Evolutionary conservation across 495 filamentous ascomycete species (phyloP).

Genomic region (Hyphodiscus hymeniophilus): DNA sequence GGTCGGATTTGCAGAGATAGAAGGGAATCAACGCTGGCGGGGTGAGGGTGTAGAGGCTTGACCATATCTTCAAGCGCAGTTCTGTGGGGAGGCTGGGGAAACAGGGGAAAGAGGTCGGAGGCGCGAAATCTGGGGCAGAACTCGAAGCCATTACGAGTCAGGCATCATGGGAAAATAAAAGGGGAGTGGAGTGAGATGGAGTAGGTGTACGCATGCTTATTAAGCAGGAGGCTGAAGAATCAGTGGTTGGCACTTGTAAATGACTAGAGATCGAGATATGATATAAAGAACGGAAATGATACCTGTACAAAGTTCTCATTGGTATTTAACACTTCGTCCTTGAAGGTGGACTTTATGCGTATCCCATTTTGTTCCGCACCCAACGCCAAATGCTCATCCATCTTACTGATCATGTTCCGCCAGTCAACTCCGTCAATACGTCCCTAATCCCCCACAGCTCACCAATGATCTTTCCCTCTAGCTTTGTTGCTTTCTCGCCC

Average conservation of each 20-base stretch:
- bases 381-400: not conserved
- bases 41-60: not conserved
- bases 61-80: constrained; percentile 2
- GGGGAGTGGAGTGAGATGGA: too few relatives aligned
- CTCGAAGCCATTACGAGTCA: too few relatives aligned
- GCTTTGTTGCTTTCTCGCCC: too few relatives aligned
- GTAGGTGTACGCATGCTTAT: too few relatives aligned
- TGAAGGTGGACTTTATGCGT: not conserved
- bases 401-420: not conserved
- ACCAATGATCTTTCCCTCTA: constrained; percentile 65
- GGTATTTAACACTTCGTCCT: not conserved
- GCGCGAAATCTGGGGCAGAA: too few relatives aligned
- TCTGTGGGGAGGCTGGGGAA: constrained; percentile 7
- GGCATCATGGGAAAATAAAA: too few relatives aligned
- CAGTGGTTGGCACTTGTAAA: too few relatives aligned
- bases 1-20: constrained; percentile 6
- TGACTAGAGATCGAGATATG: too few relatives aligned
- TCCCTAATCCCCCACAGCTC: constrained; percentile 50
- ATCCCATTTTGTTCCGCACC: not conserved
- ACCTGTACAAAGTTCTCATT: too few relatives aligned
- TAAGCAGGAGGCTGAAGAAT: too few relatives aligned
- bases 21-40: not conserved
- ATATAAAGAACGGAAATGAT: too few relatives aligned
- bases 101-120: not conserved
- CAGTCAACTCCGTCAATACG: constrained; percentile 25